Evolutionary conservation across 192 early-diverging fungal genomes (phyloP).

Genomic region (Chytriomyces confervae): DNA sequence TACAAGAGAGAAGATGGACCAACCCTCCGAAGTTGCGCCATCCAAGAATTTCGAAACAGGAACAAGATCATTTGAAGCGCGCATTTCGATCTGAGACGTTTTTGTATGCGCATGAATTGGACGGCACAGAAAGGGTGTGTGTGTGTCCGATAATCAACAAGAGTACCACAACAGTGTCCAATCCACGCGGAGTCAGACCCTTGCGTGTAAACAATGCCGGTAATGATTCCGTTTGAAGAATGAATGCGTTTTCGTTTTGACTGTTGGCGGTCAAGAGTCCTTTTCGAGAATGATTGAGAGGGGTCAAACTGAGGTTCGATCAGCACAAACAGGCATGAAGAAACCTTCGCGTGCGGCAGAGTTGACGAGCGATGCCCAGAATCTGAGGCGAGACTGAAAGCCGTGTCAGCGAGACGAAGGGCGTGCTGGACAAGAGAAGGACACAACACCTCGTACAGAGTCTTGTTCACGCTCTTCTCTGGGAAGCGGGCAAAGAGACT

Average conservation of each 20-base stretch:
- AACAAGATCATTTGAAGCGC: not conserved
- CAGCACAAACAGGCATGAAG: not conserved
- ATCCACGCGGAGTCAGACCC: constrained; percentile 6
- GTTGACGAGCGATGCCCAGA: not conserved
- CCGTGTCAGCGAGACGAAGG: not conserved
- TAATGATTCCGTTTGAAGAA: not conserved
- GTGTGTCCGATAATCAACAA: not conserved
- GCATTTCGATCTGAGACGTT: not conserved
- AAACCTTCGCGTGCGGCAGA: not conserved
- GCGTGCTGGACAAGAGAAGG: not conserved
- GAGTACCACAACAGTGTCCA: constrained; percentile 15
- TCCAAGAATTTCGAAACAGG: not conserved
- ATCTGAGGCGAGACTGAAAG: constrained; percentile 3
- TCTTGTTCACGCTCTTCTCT: not conserved
- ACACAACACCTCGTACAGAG: not conserved
- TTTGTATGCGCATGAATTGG: not conserved
- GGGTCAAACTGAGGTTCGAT: not conserved
- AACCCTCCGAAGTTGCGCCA: not conserved
- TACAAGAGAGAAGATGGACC: constrained; percentile 1
- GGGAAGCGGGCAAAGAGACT: constrained; percentile 12
- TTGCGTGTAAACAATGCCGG: not conserved
- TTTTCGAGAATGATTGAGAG: not conserved
- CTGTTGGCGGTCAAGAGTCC: not conserved
- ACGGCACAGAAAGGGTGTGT: not conserved
- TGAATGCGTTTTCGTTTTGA: not conserved